Evolutionary conservation across 352 stramenopile species (phyloP).

Genomic region (Halophytophthora polymorphica): DNA sequence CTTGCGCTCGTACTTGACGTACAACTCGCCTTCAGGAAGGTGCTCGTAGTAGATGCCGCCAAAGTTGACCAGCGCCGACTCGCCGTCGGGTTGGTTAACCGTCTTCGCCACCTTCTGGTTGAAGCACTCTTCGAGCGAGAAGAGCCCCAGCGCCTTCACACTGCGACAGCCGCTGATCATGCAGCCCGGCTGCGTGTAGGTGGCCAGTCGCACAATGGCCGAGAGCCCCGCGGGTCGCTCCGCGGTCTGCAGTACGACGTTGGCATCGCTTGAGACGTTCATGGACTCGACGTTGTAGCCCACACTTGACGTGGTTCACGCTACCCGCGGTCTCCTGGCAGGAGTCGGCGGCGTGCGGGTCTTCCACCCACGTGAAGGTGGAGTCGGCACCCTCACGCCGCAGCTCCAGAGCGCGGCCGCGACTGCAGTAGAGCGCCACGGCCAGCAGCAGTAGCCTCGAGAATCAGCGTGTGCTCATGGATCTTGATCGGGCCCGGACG

Average conservation of each 20-base stretch:
- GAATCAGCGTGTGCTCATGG: no score
- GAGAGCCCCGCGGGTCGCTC: slow-evolving; percentile 29
- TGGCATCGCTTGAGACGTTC: slow-evolving; percentile 29
- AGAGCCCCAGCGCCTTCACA: slow-evolving; percentile 28
- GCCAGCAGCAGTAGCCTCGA: slow-evolving; percentile 15
- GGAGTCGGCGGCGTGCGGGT: slow-evolving; percentile 37
- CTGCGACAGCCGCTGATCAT: slow-evolving; percentile 38
- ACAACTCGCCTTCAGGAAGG: slow-evolving; percentile 47
- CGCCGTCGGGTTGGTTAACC: slow-evolving; percentile 35
- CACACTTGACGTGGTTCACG: slow-evolving; percentile 50
- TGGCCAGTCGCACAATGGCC: slow-evolving; percentile 39
- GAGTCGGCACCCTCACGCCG: slow-evolving; percentile 5
- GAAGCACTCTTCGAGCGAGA: slow-evolving; percentile 45
- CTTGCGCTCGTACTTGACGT: slow-evolving; percentile 49
- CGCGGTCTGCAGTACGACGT: slow-evolving; percentile 39
- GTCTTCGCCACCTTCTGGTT: slow-evolving; percentile 31
- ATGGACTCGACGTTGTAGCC: slow-evolving; percentile 44
- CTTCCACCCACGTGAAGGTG: slow-evolving; percentile 39
- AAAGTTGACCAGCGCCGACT: slow-evolving; percentile 40
- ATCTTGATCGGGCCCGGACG: no score
- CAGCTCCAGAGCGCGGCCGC: slow-evolving; percentile 2
- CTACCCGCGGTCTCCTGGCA: slow-evolving; percentile 30
- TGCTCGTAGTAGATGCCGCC: slow-evolving; percentile 60
- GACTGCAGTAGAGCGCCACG: not conserved
- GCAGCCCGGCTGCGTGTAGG: slow-evolving; percentile 49